Evolutionary conservation across 805 yeast genomes (phyloP).

Genomic region (Nakazawaea wyomingensis): DNA sequence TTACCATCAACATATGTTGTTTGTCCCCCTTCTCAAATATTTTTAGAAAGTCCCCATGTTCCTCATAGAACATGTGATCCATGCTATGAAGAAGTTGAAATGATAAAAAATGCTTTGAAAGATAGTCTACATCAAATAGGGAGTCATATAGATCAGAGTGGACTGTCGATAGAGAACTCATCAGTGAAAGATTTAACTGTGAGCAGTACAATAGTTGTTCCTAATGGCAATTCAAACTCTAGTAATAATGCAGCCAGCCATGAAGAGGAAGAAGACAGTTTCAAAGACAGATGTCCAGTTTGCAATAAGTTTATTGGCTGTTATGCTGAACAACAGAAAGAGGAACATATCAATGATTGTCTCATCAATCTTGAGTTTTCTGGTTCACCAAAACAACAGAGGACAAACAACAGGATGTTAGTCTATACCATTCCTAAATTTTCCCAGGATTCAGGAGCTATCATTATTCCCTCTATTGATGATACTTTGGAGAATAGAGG

Average conservation of each 20-base stretch:
- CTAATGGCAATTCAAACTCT: constrained; percentile 1
- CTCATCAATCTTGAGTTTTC: constrained; percentile 54
- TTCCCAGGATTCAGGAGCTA: constrained; percentile 14
- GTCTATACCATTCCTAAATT: constrained; percentile 54
- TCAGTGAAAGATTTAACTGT: constrained; percentile 5
- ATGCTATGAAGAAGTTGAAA: constrained; percentile 59
- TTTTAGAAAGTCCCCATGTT: constrained; percentile 44
- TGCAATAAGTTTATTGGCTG: constrained; percentile 26
- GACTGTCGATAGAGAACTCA: neutral
- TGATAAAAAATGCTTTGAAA: constrained; percentile 39
- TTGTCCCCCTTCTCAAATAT: constrained; percentile 43
- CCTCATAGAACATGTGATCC: constrained; percentile 72
- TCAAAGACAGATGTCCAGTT: constrained; percentile 36
- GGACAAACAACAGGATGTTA: constrained; percentile 75
- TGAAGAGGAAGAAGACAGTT: constrained; percentile 24
- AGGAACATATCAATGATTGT: constrained; percentile 69
- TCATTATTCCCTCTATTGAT: constrained; percentile 7
- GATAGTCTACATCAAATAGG: constrained; percentile 13
- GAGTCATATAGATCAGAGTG: too few relatives aligned
- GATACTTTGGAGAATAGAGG: neutral
- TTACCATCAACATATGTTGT: constrained; percentile 57
- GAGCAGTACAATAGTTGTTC: neutral
- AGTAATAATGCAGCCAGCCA: neutral
- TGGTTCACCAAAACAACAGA: constrained; percentile 52
- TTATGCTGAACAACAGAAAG: constrained; percentile 35